These are phyloP conservation scores for Wickerhamiella kazuoi DNA, from an alignment of 805 yeast genomes.

Conservation along the genomic window DNA sequence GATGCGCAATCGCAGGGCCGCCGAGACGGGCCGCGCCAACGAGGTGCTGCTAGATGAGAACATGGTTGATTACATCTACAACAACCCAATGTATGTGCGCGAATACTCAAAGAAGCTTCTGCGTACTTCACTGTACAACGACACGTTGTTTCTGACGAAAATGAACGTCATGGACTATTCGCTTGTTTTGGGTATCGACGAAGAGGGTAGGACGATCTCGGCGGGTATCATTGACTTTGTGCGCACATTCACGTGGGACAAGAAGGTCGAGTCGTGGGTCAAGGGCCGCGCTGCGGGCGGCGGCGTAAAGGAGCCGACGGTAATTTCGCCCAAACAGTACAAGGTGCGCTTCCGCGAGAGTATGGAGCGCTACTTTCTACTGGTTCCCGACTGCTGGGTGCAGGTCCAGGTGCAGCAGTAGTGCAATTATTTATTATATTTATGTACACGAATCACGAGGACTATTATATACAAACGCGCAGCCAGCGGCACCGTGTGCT, in stretches of 20 bases:
- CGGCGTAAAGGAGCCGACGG: conserved; percentile 86
- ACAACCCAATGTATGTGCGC: conserved; percentile 82
- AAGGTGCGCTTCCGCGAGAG: conserved; percentile 90
- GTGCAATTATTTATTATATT: neutral
- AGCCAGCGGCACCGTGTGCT: too few species aligned
- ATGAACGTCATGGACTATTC: conserved; percentile 99
- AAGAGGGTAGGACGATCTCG: conserved; percentile 40
- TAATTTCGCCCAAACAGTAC: conserved; percentile 91
- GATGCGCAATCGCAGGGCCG: conserved; percentile 91
- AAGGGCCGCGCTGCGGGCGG: conserved; percentile 83
- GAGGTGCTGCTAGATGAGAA: conserved; percentile 92
- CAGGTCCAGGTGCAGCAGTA: conserved; percentile 4
- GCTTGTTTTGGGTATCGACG: conserved; percentile 79
- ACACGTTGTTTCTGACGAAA: conserved; percentile 79
- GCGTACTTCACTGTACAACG: conserved; percentile 86
- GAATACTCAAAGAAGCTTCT: conserved; percentile 77
- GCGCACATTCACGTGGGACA: conserved; percentile 96
- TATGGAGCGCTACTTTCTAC: conserved; percentile 84
- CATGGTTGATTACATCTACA: conserved; percentile 95
- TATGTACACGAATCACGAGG: neutral
- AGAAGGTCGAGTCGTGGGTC: conserved; percentile 95
- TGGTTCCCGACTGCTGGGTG: conserved; percentile 63
- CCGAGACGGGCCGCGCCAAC: conserved; percentile 87
- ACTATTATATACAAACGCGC: neutral
- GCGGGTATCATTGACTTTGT: conserved; percentile 92